A percentile compares a stretch with the other conserved stretches of the same genome.
These are phyloP conservation scores for Cyclostephanos invisitatus DNA, from an alignment of 108 stramenopile species.

Conservation along the genomic window DNA sequence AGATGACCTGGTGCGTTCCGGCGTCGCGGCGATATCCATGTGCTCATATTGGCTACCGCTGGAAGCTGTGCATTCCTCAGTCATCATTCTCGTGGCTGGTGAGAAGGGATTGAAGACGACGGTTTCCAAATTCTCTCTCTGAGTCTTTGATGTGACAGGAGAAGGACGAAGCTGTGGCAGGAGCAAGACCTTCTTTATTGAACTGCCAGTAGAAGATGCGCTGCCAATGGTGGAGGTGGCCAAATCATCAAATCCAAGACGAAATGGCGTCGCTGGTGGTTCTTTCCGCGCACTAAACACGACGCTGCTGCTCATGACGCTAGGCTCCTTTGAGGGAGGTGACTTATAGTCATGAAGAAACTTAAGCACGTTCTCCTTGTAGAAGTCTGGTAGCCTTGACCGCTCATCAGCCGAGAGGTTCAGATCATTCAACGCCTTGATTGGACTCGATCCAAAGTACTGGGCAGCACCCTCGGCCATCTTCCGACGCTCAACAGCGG, in stretches of 20 bases:
- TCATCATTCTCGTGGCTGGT: constrained; percentile 15
- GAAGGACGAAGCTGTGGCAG: constrained; percentile 30
- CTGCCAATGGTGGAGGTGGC: neutral
- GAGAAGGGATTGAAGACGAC: constrained; percentile 30
- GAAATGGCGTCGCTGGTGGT: constrained; percentile 9
- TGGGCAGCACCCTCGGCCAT: constrained; percentile 56
- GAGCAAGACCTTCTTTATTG: constrained; percentile 19
- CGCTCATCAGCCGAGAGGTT: constrained; percentile 63
- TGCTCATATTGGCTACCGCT: neutral
- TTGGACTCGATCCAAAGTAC: constrained; percentile 28
- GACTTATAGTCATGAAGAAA: constrained; percentile 27
- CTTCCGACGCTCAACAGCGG: constrained; percentile 70
- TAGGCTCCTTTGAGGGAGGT: constrained; percentile 12
- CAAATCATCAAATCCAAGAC: constrained; percentile 5
- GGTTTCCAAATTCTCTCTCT: constrained; percentile 14
- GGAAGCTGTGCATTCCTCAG: neutral
- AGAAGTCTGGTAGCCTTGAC: constrained; percentile 50
- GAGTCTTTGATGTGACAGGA: constrained; percentile 35
- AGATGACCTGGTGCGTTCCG: neutral
- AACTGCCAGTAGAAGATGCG: constrained; percentile 1
- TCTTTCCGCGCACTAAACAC: constrained; percentile 7
- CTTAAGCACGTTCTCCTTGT: constrained; percentile 23
- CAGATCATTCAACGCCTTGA: constrained; percentile 51
- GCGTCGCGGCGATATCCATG: constrained; percentile 6
- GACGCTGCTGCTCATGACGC: neutral